Conservation (phyloP, 1,139 yeast species). For the Candida sanyaensis region DNA sequence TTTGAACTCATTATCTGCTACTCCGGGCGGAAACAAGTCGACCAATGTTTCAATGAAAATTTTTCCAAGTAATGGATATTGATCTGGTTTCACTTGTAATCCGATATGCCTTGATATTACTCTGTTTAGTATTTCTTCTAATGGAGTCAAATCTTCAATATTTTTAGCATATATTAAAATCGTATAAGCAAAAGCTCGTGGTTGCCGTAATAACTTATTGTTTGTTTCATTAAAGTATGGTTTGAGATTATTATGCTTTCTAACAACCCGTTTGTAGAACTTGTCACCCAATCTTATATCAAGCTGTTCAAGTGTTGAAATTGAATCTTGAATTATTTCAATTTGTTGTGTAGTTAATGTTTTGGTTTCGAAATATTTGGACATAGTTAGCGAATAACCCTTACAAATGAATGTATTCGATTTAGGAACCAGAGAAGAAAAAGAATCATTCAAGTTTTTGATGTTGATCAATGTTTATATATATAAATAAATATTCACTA, state of each 20-base stretch:
- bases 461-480: too few relatives aligned
- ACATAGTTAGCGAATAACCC: too few relatives aligned
- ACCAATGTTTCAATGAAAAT: slow-evolving; percentile 55
- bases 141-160: slow-evolving; percentile 58
- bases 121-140: slow-evolving; percentile 55
- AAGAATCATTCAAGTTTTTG: too few relatives aligned
- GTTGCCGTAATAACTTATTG: slow-evolving; percentile 59
- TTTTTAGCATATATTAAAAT: slow-evolving; percentile 62
- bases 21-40: slow-evolving; percentile 54
- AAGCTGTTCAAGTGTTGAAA: slow-evolving; percentile 57
- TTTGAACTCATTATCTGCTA: slow-evolving; percentile 57
- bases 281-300: slow-evolving; percentile 57
- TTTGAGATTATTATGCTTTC: slow-evolving; percentile 54
- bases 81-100: slow-evolving; percentile 59
- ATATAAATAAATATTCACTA: too few relatives aligned
- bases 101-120: slow-evolving; percentile 70
- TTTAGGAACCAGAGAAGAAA: too few relatives aligned
- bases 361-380: slow-evolving; percentile 10
- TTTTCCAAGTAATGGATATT: slow-evolving; percentile 64
- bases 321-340: slow-evolving; percentile 52
- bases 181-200: slow-evolving; percentile 64
- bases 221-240: slow-evolving; percentile 62
- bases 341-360: slow-evolving; percentile 32
- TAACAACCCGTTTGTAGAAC: slow-evolving; percentile 59
- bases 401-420: too few relatives aligned